These are phyloP conservation scores for Metschnikowia corniflorae DNA, from an alignment of 805 yeast genomes.

Conservation along the genomic window DNA sequence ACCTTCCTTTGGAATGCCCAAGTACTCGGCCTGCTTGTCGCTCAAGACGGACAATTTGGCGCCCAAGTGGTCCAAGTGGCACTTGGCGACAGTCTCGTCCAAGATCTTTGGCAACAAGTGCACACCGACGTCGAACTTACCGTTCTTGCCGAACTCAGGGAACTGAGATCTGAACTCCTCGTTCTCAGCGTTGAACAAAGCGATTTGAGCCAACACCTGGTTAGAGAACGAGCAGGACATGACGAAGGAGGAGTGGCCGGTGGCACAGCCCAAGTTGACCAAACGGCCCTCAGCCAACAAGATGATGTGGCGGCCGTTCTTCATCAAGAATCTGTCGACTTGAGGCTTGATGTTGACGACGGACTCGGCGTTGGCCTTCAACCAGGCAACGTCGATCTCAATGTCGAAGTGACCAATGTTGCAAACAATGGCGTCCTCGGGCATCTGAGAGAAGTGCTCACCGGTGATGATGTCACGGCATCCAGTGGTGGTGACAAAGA, in stretches of 20 bases:
- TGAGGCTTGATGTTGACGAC: slow-evolving; percentile 98
- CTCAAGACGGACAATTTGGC: slow-evolving; percentile 78
- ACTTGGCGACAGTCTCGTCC: slow-evolving; percentile 97
- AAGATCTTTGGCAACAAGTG: slow-evolving; percentile 96
- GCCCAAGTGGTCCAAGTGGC: slow-evolving; percentile 93
- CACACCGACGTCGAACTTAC: slow-evolving; percentile 87
- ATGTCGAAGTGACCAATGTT: slow-evolving; percentile 99
- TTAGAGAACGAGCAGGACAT: slow-evolving; percentile 99
- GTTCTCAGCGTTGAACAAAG: slow-evolving; percentile 79
- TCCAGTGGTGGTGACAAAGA: slow-evolving; percentile 98
- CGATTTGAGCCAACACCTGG: slow-evolving; percentile 96
- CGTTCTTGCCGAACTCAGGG: slow-evolving; percentile 90
- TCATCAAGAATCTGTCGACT: slow-evolving; percentile 93
- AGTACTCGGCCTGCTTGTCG: slow-evolving; percentile 85
- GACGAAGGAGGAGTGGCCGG: slow-evolving; percentile 98
- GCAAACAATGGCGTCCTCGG: slow-evolving; percentile 99
- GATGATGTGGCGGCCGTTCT: slow-evolving; percentile 88
- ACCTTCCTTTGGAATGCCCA: slow-evolving; percentile 88
- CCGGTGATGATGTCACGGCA: slow-evolving; percentile 97
- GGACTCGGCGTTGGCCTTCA: slow-evolving; percentile 88
- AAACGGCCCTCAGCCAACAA: slow-evolving; percentile 98
- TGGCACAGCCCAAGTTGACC: slow-evolving; percentile 99
- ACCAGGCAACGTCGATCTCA: slow-evolving; percentile 99
- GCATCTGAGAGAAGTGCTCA: slow-evolving; percentile 85
- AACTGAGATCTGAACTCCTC: slow-evolving; percentile 69